Percentiles rank a stretch among this genome's conserved stretches.
Evolutionary conservation across 228 moss, liverwort and hornwort genomes (phyloP).

Genomic region (Sphagnum magellanicum): DNA sequence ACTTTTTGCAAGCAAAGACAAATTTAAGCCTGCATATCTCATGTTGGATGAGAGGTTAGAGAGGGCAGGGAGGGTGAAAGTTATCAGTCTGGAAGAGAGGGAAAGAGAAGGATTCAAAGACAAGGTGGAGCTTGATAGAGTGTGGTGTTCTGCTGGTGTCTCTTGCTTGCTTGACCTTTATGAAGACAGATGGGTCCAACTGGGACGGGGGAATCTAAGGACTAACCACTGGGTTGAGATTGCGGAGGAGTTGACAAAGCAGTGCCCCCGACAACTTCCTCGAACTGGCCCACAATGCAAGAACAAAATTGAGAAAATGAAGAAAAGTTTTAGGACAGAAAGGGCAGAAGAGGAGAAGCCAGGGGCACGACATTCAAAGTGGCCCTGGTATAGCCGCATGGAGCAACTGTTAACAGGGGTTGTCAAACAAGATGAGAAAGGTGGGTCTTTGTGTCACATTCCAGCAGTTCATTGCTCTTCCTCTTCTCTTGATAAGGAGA

Average conservation of each 20-base stretch:
- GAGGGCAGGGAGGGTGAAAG: conserved; percentile 22
- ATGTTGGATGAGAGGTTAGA: conserved; percentile 21
- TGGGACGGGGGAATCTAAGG: not conserved
- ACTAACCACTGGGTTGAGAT: not conserved
- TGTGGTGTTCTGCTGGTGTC: not conserved
- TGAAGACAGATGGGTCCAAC: not conserved
- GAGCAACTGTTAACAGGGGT: not conserved
- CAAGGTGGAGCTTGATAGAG: not conserved
- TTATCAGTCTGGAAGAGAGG: not conserved
- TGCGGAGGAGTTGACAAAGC: not conserved
- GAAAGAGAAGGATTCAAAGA: not conserved
- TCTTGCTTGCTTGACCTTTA: not conserved
- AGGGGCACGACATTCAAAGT: not conserved
- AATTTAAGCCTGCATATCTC: conserved; percentile 20
- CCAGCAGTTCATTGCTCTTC: not conserved
- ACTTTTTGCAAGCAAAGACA: not conserved
- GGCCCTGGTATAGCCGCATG: conserved; percentile 2
- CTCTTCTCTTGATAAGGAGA: conserved; percentile 1
- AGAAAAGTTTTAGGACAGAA: not conserved
- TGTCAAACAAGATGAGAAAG: not conserved
- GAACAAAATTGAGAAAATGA: conserved; percentile 6
- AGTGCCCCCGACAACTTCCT: not conserved
- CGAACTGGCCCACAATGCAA: not conserved
- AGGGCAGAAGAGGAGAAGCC: not conserved
- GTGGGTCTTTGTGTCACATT: not conserved